phyloP scores from a whole-genome alignment of 2,329 filamentous ascomycete genomes.

The Arthrobotrys sinensis region DNA sequence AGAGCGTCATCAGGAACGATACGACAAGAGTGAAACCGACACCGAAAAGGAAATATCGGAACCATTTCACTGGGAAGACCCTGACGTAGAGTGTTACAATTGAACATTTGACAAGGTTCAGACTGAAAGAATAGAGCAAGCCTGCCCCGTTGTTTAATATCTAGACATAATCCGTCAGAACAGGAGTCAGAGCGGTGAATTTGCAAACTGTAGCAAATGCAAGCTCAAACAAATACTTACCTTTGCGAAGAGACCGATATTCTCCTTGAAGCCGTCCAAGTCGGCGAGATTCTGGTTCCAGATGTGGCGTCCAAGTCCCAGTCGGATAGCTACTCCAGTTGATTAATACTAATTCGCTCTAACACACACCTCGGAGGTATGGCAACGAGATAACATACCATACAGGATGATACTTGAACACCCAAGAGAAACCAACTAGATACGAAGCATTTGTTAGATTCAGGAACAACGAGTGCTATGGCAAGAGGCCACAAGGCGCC shows the following conservation, averaged over 20 bases:
- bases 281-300: constrained; percentile 51
- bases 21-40: constrained; percentile 38
- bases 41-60: constrained; percentile 46
- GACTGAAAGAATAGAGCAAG: constrained; percentile 51
- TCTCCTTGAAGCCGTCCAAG: constrained; percentile 33
- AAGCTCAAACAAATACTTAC: constrained; percentile 6
- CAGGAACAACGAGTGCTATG: neutral
- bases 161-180: constrained; percentile 17
- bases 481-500: neutral
- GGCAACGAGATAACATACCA: constrained; percentile 17
- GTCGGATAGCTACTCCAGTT: constrained; percentile 37
- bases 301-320: constrained; percentile 51
- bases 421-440: constrained; percentile 48
- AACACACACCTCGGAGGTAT: neutral
- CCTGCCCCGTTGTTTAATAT: constrained; percentile 53
- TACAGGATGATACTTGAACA: constrained; percentile 59
- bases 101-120: constrained; percentile 55
- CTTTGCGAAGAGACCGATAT: constrained; percentile 42
- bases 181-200: neutral
- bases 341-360: neutral
- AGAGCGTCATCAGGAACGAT: constrained; percentile 51
- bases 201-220: neutral
- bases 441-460: neutral
- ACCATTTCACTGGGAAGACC: constrained; percentile 54
- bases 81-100: constrained; percentile 53